A percentile compares a stretch with the other conserved stretches of the same genome.
phyloP scores from a whole-genome alignment of 1,284 basidiomycete species.

The Naganishia cerealis region DNA sequence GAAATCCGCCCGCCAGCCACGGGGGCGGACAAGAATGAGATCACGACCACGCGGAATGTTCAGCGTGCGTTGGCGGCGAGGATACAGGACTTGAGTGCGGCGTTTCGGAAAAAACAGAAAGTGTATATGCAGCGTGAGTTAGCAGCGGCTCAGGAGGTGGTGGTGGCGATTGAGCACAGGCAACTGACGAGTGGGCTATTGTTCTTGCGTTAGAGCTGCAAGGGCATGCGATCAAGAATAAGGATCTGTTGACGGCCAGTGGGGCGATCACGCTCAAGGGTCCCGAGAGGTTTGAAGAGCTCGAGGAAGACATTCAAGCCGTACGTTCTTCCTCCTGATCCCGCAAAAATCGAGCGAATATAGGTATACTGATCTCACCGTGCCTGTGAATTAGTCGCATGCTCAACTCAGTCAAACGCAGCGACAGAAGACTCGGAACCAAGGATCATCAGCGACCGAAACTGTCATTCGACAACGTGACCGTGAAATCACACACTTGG shows the following conservation, averaged over 20 bases:
- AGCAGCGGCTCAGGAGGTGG: background rate
- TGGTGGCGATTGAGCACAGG: background rate
- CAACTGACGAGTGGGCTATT: slow-evolving; percentile 19
- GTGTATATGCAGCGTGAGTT: slow-evolving; percentile 94
- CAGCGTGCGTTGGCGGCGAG: slow-evolving; percentile 92
- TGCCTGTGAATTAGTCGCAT: slow-evolving; percentile 33
- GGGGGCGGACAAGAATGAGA: slow-evolving; percentile 58
- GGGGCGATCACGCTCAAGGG: slow-evolving; percentile 78
- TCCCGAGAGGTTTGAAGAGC: slow-evolving; percentile 72
- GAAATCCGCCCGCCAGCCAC: slow-evolving; percentile 51
- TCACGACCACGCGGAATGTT: slow-evolving; percentile 85
- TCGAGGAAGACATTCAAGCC: slow-evolving; percentile 80
- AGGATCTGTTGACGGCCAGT: slow-evolving; percentile 76
- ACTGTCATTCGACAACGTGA: slow-evolving; percentile 66
- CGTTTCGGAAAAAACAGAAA: slow-evolving; percentile 96
- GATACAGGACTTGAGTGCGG: slow-evolving; percentile 85
- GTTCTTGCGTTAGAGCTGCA: slow-evolving; percentile 66
- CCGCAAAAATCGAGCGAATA: background rate
- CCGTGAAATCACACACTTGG: slow-evolving; percentile 83
- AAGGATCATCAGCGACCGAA: slow-evolving; percentile 31
- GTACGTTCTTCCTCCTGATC: slow-evolving; percentile 45
- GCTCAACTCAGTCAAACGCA: slow-evolving; percentile 47
- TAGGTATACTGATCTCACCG: slow-evolving; percentile 40
- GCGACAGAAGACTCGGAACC: slow-evolving; percentile 53
- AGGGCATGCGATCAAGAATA: slow-evolving; percentile 90